These are phyloP conservation scores for Lumnitzera littorea DNA, from an alignment of 345 rosid species.

Conservation along the genomic window DNA sequence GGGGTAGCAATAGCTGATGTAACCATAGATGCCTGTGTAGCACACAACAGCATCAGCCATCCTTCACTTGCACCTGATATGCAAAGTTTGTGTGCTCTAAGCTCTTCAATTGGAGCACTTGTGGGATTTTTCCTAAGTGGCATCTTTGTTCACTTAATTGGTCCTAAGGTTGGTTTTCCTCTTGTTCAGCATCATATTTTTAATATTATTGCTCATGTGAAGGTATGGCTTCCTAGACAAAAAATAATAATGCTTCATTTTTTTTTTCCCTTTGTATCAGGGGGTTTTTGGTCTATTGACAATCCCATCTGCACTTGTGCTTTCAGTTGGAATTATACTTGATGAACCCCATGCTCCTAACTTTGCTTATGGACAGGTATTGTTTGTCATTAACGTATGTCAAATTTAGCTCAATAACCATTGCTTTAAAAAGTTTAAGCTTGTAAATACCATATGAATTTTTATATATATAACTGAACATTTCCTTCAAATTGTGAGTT, in stretches of 20 bases:
- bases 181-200: not conserved
- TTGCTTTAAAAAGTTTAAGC: no score
- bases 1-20: conserved; percentile 88
- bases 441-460: no score
- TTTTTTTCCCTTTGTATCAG: conserved; percentile 22
- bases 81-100: conserved; percentile 84
- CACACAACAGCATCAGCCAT: conserved; percentile 65
- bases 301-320: conserved; percentile 54
- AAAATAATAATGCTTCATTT: not conserved
- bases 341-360: conserved; percentile 42
- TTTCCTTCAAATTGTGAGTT: no score
- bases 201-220: not conserved
- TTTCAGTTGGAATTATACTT: conserved; percentile 54
- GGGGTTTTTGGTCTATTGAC: conserved; percentile 79
- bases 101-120: conserved; percentile 73
- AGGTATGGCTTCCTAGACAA: not conserved
- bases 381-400: not conserved
- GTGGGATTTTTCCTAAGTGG: conserved; percentile 80
- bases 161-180: conserved; percentile 55
- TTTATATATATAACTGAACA: no score
- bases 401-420: no score
- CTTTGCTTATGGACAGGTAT: conserved; percentile 66
- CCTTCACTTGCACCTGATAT: conserved; percentile 82
- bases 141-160: conserved; percentile 72
- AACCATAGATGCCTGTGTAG: conserved; percentile 92